phyloP scores from a whole-genome alignment of 495 filamentous ascomycete species.

The Aspergillus diversus region DNA sequence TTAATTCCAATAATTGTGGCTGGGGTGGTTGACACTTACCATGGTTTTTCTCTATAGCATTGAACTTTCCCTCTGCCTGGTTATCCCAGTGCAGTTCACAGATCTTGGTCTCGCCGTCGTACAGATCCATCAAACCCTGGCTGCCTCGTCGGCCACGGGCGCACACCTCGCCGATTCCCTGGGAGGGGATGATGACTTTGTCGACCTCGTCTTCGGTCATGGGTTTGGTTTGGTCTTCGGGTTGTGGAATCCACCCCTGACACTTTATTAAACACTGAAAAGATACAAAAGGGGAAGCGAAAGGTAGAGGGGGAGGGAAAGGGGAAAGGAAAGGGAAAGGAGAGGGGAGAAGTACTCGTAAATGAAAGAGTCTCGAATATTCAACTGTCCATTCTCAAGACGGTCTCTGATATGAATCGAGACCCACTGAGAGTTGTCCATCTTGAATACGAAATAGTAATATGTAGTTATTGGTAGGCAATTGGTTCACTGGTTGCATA shows the following conservation, averaged over 20 bases:
- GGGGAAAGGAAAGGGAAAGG: no score
- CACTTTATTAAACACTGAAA: constrained; percentile 11
- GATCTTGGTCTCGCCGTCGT: constrained; percentile 42
- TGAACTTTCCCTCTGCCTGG: constrained; percentile 28
- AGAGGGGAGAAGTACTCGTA: constrained; percentile 34
- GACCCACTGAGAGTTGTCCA: constrained; percentile 43
- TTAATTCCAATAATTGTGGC: no score
- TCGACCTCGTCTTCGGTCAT: constrained; percentile 44
- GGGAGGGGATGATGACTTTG: constrained; percentile 35
- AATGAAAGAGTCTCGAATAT: constrained; percentile 38
- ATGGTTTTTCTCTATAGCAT: constrained; percentile 42
- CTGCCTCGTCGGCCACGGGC: constrained; percentile 41
- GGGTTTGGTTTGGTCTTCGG: constrained; percentile 29
- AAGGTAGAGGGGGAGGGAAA: constrained; percentile 1
- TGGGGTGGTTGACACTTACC: no score
- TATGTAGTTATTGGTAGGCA: not conserved
- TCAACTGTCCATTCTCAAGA: constrained; percentile 35
- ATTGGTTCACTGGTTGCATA: not conserved
- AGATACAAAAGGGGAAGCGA: no score
- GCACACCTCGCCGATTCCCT: constrained; percentile 42
- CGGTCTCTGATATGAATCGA: constrained; percentile 45
- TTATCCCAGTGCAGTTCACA: constrained; percentile 50
- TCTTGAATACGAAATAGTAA: no score
- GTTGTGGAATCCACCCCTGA: constrained; percentile 41
- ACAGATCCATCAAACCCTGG: constrained; percentile 43